Conservation (phyloP, 768 basidiomycete species). For the Boletus pseudo-olivaceus region DNA sequence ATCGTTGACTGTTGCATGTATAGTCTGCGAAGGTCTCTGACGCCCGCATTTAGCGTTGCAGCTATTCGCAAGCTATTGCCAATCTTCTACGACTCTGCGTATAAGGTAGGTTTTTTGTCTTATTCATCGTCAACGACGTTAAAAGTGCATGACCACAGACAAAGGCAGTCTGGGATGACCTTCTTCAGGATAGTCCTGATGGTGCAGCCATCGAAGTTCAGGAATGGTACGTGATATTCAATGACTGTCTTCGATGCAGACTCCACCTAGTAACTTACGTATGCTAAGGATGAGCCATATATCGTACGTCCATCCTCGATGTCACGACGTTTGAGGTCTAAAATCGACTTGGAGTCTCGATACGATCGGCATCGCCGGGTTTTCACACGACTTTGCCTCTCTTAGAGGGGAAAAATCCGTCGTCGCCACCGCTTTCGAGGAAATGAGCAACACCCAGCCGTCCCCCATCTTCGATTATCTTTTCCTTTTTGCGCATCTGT, state of each 20-base stretch:
- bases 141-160: slow-evolving; percentile 14
- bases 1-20: slow-evolving; percentile 9
- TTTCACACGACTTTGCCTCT: slow-evolving; percentile 45
- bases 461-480: slow-evolving; percentile 17
- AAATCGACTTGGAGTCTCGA: slow-evolving; percentile 33
- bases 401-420: slow-evolving; percentile 32
- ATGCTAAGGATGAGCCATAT: slow-evolving; percentile 46
- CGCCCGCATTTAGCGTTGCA: slow-evolving; percentile 39
- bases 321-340: not conserved
- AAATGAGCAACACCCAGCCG: slow-evolving; percentile 22
- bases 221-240: slow-evolving; percentile 33
- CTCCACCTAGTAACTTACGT: not conserved
- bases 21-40: slow-evolving; percentile 34
- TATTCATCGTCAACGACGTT: no score
- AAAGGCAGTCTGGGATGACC: slow-evolving; percentile 29
- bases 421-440: slow-evolving; percentile 20
- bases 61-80: no score
- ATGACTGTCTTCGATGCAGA: not conserved
- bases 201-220: slow-evolving; percentile 45
- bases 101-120: slow-evolving; percentile 31
- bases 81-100: slow-evolving; percentile 38
- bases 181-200: slow-evolving; percentile 22
- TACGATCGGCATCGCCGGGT: slow-evolving; percentile 41
- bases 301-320: slow-evolving; percentile 29
- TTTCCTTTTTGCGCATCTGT: no score